Percentiles rank a stretch among this genome's conserved stretches.
Conservation (phyloP, 208 protist genomes). For the Vickermania spadyakhi region DNA sequence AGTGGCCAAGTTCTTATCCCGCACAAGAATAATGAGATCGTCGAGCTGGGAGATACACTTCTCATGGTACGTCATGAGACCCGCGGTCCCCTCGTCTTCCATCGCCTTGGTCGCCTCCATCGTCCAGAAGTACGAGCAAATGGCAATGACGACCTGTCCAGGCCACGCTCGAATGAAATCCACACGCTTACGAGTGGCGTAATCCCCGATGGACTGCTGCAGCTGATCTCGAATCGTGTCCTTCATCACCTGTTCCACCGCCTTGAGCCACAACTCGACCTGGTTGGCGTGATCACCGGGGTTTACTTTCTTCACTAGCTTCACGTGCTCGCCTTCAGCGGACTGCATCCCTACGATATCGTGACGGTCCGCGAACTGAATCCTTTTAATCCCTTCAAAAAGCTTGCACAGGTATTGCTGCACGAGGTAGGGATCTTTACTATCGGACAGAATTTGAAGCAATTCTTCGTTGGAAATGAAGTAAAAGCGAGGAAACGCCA, state of each 20-base stretch:
- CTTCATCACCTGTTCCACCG: conserved; percentile 90
- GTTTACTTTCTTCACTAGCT: conserved; percentile 76
- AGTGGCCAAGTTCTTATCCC: conserved; percentile 69
- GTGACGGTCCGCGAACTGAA: conserved; percentile 87
- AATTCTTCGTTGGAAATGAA: conserved; percentile 95
- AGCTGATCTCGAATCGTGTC: conserved; percentile 82
- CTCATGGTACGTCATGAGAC: conserved; percentile 81
- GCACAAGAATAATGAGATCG: conserved; percentile 89
- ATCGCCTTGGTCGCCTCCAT: conserved; percentile 90
- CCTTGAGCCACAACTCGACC: conserved; percentile 94
- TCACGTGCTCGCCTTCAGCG: conserved; percentile 84
- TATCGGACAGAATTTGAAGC: conserved; percentile 94
- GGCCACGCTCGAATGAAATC: conserved; percentile 92
- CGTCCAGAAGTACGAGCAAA: conserved; percentile 91
- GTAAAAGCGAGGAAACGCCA: conserved; percentile 96
- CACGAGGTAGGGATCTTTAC: conserved; percentile 92
- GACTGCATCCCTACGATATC: conserved; percentile 91
- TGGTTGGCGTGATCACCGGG: conserved; percentile 81
- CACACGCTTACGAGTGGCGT: conserved; percentile 52
- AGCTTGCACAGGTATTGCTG: conserved; percentile 95
- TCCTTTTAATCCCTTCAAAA: conserved; percentile 93
- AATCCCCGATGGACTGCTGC: conserved; percentile 77
- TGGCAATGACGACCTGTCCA: conserved; percentile 89
- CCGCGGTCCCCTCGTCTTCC: conserved; percentile 66
- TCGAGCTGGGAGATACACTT: conserved; percentile 86